Percentiles rank a stretch among this genome's conserved stretches.
phyloP scores from a whole-genome alignment of 2,329 filamentous ascomycete genomes.

The Drechmeria coniospora region DNA sequence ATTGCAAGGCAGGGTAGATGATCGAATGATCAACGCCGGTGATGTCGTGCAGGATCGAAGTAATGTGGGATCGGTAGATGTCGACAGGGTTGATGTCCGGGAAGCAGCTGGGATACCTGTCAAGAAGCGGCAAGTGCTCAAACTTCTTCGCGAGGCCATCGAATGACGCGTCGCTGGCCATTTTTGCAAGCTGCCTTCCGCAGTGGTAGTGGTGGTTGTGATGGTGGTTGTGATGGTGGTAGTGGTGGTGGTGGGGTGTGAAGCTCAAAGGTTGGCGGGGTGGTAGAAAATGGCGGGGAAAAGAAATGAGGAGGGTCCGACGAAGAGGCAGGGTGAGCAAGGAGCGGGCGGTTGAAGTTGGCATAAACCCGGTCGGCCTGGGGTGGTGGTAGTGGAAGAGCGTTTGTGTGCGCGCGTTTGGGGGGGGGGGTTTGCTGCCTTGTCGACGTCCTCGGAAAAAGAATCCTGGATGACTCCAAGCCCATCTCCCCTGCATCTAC shows the following conservation, averaged over 20 bases:
- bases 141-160: constrained; percentile 1
- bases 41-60: constrained; percentile 4
- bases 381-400: no score
- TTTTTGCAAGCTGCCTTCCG: constrained; percentile 1
- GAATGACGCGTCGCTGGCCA: constrained; percentile 4
- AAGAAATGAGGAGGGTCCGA: neutral
- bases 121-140: constrained; percentile 3
- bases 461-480: no score
- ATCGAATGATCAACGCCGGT: constrained; percentile 4
- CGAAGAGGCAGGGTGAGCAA: constrained; percentile 1
- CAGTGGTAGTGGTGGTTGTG: neutral
- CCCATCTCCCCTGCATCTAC: no score
- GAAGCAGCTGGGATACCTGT: constrained; percentile 3
- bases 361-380: constrained; percentile 1
- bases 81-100: constrained; percentile 5
- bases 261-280: constrained; percentile 1
- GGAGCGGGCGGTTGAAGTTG: neutral
- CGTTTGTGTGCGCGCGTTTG: no score
- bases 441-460: no score
- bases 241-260: neutral
- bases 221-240: neutral
- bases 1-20: constrained; percentile 5
- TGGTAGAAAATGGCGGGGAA: constrained; percentile 1
- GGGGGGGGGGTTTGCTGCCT: no score
- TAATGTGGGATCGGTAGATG: constrained; percentile 5